Conservation (phyloP, 148 eudicot species). For the Diospyros lotus region DNA sequence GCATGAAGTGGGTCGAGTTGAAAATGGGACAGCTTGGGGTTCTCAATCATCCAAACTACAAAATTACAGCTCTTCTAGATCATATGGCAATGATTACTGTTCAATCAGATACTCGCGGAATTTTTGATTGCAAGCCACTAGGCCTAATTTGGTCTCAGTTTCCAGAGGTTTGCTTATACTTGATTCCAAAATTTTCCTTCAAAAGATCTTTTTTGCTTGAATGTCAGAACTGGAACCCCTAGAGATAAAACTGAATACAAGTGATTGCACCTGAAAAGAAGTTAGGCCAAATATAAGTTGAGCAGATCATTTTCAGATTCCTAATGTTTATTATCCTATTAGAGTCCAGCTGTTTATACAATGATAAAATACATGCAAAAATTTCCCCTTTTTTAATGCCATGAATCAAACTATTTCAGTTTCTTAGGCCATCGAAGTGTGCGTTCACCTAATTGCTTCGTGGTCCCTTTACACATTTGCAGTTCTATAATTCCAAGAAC, state of each 20-base stretch:
- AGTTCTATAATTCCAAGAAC: constrained; percentile 80
- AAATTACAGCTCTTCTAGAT: constrained; percentile 91
- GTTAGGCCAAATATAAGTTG: no score
- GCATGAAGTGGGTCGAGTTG: constrained; percentile 98
- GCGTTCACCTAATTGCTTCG: neutral
- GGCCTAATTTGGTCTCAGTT: constrained; percentile 89
- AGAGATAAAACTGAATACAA: neutral
- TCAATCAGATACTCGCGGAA: constrained; percentile 82
- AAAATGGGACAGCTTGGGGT: constrained; percentile 98
- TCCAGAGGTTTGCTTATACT: constrained; percentile 58
- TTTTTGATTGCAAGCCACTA: constrained; percentile 88
- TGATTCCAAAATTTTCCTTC: neutral
- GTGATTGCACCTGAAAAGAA: neutral
- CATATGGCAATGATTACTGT: constrained; percentile 97
- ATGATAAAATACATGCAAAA: neutral
- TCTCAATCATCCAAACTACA: constrained; percentile 75
- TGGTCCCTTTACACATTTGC: constrained; percentile 25
- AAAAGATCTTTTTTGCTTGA: neutral
- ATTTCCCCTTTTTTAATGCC: neutral
- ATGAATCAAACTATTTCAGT: neutral
- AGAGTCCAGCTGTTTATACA: neutral
- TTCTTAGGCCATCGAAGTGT: neutral
- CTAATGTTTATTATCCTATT: neutral
- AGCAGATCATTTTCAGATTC: neutral
- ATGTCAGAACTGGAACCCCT: neutral